Base-by-base conservation (phyloP, 1,284 basidiomycete genomes). In the Trichosporon sp. region DNA sequence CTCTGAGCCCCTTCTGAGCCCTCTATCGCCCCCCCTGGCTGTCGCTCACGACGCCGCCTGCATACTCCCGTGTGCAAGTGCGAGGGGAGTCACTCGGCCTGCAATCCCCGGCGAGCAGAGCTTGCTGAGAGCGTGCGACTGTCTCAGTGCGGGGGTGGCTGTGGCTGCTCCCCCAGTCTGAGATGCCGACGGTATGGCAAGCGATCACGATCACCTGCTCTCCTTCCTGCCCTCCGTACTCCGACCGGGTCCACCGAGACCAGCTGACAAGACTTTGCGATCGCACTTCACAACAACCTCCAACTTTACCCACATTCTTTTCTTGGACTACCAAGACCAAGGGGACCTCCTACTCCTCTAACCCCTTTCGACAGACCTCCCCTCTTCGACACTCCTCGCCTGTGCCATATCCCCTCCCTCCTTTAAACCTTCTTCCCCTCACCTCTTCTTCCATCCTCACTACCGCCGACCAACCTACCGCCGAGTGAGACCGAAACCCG, bases 271-370 rank as follows among this genome's bases (percentile, higher is more conserved):
- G 31, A 37, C 59, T 63, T 63, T 35, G 59, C 14, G 7, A 59
- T 37, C 59, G 59, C 32, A 63, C 59, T n/a, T 37, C 32, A 63
- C 59, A 37, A 63, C 59, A 37, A 63, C n/a, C 35, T 37, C 59
- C 59, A 63, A 63, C 59, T 63, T 63, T 14, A 54, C 59, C 32
- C 31, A 63, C 59, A 35, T 63, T 63, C 59, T 63, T 59, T 63
- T 63, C 59, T 35, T 63, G 59, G 59, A 32, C 59, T 4, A 6
- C 59, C 59, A 37, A 37, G 35, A 37, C 35, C 59, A 63, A 63
- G 59, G 38, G 38, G 31, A 63, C 59, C 31, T 6, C 59, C 32
- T 61, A 6, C 31, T 35, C 59, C 11, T 37, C 59, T 32, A n/a
- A 14, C 6, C 59, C 14, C 32, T 26, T 26, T n/a, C 21, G 31